Evolutionary conservation across 78 protist species (phyloP).

Genomic region (Isochrysis galbana): DNA sequence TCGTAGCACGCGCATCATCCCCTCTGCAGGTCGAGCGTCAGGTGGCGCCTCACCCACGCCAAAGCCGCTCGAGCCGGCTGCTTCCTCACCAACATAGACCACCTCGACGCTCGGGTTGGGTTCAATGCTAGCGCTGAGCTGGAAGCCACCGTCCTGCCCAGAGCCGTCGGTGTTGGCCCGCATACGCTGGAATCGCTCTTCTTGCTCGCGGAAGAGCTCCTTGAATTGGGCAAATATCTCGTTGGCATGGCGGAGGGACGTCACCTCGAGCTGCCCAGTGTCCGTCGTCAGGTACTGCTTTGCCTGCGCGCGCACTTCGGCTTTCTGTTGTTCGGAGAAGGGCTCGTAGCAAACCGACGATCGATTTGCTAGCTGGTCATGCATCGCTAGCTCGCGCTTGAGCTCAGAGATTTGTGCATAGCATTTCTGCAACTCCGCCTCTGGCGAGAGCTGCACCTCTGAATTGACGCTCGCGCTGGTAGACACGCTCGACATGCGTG

Average conservation of each 20-base stretch:
- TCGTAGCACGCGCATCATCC: no score
- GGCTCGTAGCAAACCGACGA: not conserved
- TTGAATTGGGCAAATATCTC: not conserved
- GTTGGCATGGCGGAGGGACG: not conserved
- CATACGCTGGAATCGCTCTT: not conserved
- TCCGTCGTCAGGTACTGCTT: not conserved
- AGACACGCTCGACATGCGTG: slow-evolving; percentile 56
- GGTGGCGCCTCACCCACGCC: not conserved
- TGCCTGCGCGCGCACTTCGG: not conserved
- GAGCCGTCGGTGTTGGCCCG: not conserved
- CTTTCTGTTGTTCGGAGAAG: not conserved
- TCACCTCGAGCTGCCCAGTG: not conserved
- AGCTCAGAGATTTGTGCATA: slow-evolving; percentile 51
- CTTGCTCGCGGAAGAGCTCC: not conserved
- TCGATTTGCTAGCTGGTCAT: slow-evolving; percentile 44
- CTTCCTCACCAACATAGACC: not conserved
- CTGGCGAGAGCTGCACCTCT: not conserved
- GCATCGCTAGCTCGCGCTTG: slow-evolving; percentile 77
- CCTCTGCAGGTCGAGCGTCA: not conserved
- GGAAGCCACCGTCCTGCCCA: not conserved
- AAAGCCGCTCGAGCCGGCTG: not conserved
- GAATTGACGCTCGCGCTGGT: not conserved
- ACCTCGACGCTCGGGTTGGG: not conserved
- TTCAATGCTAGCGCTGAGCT: not conserved
- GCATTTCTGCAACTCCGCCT: slow-evolving; percentile 11